phyloP scores from a whole-genome alignment of 306 rosid genomes.

The Gastrolobium villosum region DNA sequence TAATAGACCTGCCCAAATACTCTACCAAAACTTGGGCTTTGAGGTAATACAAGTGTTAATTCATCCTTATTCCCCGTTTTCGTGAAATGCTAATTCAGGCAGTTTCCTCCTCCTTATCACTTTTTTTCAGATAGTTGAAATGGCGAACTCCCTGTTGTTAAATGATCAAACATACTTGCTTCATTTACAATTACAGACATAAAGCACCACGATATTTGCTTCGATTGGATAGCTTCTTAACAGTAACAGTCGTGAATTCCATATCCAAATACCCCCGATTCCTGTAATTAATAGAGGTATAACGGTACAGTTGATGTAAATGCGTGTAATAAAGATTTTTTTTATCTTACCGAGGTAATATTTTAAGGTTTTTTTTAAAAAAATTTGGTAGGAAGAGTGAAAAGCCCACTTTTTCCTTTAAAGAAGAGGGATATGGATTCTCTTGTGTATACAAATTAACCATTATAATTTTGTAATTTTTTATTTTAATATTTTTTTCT shows the following conservation, averaged over 20 bases:
- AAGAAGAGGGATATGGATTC: too few species aligned
- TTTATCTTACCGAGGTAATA: too few species aligned
- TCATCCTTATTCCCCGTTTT: background rate
- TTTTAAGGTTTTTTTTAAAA: too few species aligned
- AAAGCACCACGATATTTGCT: constrained; percentile 30
- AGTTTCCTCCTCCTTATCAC: constrained; percentile 39
- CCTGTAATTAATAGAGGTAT: background rate
- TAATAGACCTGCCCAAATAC: constrained; percentile 56
- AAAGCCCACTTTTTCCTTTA: too few species aligned
- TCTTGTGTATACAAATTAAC: too few species aligned
- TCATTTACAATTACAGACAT: constrained; percentile 52
- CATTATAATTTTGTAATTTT: too few species aligned
- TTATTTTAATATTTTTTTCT: too few species aligned
- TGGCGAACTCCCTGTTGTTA: constrained; percentile 59
- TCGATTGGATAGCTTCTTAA: background rate
- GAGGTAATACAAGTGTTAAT: constrained; percentile 60
- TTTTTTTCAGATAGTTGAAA: constrained; percentile 63
- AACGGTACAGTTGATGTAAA: constrained; percentile 1
- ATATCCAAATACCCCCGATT: background rate
- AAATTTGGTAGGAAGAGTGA: too few species aligned
- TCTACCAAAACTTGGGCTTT: constrained; percentile 76
- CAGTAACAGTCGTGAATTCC: background rate
- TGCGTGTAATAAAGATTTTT: background rate
- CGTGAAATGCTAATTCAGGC: constrained; percentile 38
- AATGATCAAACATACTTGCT: constrained; percentile 64